Conservation (phyloP, 306 rosid genomes). For the Astragalus membranaceus region DNA sequence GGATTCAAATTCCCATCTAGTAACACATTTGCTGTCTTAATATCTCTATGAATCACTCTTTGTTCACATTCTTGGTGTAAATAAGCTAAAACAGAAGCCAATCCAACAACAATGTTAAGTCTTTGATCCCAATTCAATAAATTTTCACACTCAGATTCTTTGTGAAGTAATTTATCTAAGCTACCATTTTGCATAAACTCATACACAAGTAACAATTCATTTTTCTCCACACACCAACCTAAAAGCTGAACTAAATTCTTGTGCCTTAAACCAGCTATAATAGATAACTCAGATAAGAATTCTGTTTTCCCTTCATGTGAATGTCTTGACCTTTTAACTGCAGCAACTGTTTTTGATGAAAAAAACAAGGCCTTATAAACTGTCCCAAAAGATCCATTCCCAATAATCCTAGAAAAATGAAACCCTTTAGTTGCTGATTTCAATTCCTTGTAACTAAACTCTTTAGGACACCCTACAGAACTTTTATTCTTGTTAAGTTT, state of each 20-base stretch:
- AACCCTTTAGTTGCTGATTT: constrained; percentile 62
- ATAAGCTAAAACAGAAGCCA: constrained; percentile 40
- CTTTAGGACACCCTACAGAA: constrained; percentile 55
- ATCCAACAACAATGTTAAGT: constrained; percentile 20
- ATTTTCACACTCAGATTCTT: neutral
- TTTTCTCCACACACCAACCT: constrained; percentile 87
- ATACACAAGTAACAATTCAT: constrained; percentile 68
- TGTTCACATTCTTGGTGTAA: constrained; percentile 78
- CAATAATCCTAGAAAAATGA: constrained; percentile 63
- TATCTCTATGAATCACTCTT: constrained; percentile 70
- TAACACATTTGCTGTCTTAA: constrained; percentile 63
- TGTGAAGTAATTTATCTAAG: constrained; percentile 25
- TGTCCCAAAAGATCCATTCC: constrained; percentile 80
- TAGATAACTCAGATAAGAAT: constrained; percentile 23
- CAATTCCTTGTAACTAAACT: constrained; percentile 58
- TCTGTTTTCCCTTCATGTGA: constrained; percentile 25
- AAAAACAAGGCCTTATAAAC: constrained; percentile 66
- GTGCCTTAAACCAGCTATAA: constrained; percentile 71
- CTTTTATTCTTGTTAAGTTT: constrained; percentile 2
- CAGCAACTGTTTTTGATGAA: constrained; percentile 41
- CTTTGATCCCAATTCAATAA: constrained; percentile 27
- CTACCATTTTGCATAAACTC: constrained; percentile 43
- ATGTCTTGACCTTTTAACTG: constrained; percentile 31
- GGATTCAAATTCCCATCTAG: constrained; percentile 48
- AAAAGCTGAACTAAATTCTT: constrained; percentile 74